phyloP scores from a whole-genome alignment of 495 filamentous ascomycete species.

The Melanomma pulvis-pyrius region DNA sequence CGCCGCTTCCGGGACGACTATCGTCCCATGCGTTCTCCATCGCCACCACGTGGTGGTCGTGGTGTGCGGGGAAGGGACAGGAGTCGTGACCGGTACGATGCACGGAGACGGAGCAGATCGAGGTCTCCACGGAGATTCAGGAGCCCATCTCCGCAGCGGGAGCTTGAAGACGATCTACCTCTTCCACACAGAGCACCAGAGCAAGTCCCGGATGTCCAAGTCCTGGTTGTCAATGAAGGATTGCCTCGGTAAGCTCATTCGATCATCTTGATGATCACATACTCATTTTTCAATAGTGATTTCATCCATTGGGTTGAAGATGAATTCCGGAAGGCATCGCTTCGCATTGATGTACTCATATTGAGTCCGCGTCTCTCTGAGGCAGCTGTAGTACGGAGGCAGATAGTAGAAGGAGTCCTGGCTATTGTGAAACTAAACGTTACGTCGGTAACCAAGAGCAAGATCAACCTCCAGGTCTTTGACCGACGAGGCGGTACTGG shows the following conservation, averaged over 20 bases:
- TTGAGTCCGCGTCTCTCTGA: constrained; percentile 77
- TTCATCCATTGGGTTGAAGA: constrained; percentile 82
- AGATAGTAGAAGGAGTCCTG: constrained; percentile 85
- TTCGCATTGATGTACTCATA: constrained; percentile 75
- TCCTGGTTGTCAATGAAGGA: constrained; percentile 73
- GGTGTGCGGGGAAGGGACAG: constrained; percentile 23
- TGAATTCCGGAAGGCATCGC: constrained; percentile 67
- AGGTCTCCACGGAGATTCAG: constrained; percentile 64
- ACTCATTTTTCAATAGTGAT: constrained; percentile 51
- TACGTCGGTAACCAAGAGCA: constrained; percentile 65
- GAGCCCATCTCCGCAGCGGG: constrained; percentile 65
- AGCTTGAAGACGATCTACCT: constrained; percentile 65
- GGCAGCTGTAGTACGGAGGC: constrained; percentile 75
- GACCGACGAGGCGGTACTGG: constrained; percentile 70
- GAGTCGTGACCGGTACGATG: constrained; percentile 56
- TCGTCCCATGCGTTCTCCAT: constrained; percentile 64
- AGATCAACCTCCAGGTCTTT: constrained; percentile 81
- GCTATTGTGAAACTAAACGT: constrained; percentile 77
- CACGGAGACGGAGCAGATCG: constrained; percentile 49
- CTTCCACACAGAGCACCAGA: constrained; percentile 72
- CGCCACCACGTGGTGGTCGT: constrained; percentile 50
- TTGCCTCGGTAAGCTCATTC: constrained; percentile 62
- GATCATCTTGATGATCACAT: not conserved
- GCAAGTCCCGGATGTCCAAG: constrained; percentile 89
- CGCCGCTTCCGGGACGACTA: constrained; percentile 58